phyloP scores from a whole-genome alignment of 2,329 filamentous ascomycete genomes.

The Colletotrichum sp. region DNA sequence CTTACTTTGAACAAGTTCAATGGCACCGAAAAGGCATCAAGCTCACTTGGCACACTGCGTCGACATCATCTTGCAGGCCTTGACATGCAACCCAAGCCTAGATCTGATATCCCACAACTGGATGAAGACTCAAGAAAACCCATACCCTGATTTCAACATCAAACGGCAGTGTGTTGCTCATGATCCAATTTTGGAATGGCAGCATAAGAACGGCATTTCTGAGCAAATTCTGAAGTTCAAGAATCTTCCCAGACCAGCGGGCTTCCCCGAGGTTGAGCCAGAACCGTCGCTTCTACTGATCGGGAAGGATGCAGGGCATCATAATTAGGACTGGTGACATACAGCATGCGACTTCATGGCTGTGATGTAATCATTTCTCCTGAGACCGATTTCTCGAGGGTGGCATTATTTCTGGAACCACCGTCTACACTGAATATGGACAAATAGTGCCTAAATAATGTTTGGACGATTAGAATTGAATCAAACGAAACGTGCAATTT shows the following conservation, averaged over 20 bases:
- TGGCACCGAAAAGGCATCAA: slow-evolving; percentile 6
- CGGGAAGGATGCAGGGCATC: not conserved
- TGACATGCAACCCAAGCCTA: slow-evolving; percentile 10
- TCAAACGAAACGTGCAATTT: too few relatives aligned
- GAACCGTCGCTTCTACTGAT: slow-evolving; percentile 5
- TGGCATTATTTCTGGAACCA: too few relatives aligned
- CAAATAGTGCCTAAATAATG: too few relatives aligned
- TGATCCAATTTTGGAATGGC: slow-evolving; percentile 4
- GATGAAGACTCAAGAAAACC: slow-evolving; percentile 15
- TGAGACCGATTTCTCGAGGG: too few relatives aligned
- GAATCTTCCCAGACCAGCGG: not conserved
- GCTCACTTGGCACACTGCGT: slow-evolving; percentile 3
- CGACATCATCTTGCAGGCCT: slow-evolving; percentile 1
- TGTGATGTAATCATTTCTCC: too few relatives aligned
- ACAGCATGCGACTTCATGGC: too few relatives aligned
- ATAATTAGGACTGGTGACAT: too few relatives aligned
- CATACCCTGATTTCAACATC: slow-evolving; percentile 16
- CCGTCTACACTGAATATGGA: too few relatives aligned
- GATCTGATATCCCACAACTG: slow-evolving; percentile 14
- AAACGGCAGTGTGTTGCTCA: slow-evolving; percentile 13
- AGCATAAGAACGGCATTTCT: not conserved
- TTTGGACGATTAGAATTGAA: too few relatives aligned
- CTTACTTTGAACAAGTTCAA: not conserved
- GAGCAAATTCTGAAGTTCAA: slow-evolving; percentile 9
- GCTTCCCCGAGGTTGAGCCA: slow-evolving; percentile 3